A percentile compares a stretch with the other conserved stretches of the same genome.
These are phyloP conservation scores for Incumbomyces delicatus DNA, from an alignment of 2,329 filamentous ascomycete species.

Conservation along the genomic window DNA sequence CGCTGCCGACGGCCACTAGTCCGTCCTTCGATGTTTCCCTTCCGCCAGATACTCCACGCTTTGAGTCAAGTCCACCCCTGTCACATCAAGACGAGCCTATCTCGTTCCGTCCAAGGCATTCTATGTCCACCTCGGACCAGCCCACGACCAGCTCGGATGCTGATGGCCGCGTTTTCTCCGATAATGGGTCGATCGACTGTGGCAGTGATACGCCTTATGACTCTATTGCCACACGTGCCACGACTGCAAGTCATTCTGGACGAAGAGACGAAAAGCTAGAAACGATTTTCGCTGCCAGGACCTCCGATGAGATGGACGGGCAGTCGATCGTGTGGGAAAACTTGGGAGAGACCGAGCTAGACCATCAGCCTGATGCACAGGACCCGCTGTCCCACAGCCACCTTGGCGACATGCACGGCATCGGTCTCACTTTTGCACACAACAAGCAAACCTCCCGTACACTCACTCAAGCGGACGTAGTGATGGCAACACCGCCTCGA, in stretches of 20 bases:
- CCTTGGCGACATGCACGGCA: not conserved
- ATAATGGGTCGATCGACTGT: conserved; percentile 53
- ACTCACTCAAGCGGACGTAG: not conserved
- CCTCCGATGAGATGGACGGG: conserved; percentile 6
- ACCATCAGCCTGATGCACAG: not conserved
- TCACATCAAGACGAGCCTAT: conserved; percentile 6
- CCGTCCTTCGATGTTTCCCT: conserved; percentile 24
- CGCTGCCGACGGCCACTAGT: conserved; percentile 22
- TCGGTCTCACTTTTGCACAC: not conserved
- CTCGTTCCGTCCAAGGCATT: conserved; percentile 33
- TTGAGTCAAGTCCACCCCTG: conserved; percentile 17
- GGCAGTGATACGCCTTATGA: conserved; percentile 55
- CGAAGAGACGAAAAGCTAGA: conserved; percentile 50
- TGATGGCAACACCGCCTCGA: conserved; percentile 4
- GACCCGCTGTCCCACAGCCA: not conserved
- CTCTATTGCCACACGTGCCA: conserved; percentile 51
- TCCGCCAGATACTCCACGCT: conserved; percentile 17
- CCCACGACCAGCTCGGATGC: conserved; percentile 51
- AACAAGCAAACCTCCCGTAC: not conserved
- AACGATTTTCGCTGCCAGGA: conserved; percentile 52
- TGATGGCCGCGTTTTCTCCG: conserved; percentile 47
- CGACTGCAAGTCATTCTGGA: conserved; percentile 43
- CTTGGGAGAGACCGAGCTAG: conserved; percentile 11
- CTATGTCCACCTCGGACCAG: conserved; percentile 48
- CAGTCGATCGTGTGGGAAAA: conserved; percentile 10